Evolutionary conservation across 169 alveolate genomes (phyloP).

Genomic region (Plasmodium relictum): DNA sequence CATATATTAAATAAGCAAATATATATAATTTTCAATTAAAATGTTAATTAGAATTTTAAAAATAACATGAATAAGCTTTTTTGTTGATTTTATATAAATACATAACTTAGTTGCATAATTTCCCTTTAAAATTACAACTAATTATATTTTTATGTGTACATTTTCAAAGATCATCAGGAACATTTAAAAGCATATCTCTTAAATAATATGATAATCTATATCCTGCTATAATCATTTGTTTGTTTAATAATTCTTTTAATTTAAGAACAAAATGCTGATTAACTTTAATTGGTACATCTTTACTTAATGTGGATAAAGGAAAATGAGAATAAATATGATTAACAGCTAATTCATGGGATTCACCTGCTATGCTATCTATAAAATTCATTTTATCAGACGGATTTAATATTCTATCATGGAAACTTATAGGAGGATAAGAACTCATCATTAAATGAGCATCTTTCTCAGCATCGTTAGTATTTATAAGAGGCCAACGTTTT

Average conservation of each 20-base stretch:
- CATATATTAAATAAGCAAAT: too few species aligned
- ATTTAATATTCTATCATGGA: background rate
- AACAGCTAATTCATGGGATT: conserved; percentile 31
- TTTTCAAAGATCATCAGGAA: conserved; percentile 38
- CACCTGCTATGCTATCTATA: conserved; percentile 26
- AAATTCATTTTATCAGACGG: conserved; percentile 29
- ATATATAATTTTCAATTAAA: too few species aligned
- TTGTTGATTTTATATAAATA: too few species aligned
- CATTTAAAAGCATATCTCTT: conserved; percentile 28
- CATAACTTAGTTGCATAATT: too few species aligned
- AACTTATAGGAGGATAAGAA: conserved; percentile 1
- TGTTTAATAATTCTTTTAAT: conserved; percentile 14
- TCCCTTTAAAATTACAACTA: background rate
- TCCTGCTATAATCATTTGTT: conserved; percentile 42
- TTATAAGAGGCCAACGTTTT: conserved; percentile 17
- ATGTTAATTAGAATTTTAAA: too few species aligned
- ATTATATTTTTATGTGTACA: background rate
- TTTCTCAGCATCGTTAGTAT: background rate
- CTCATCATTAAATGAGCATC: conserved; percentile 7
- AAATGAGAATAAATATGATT: conserved; percentile 18
- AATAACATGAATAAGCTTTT: too few species aligned
- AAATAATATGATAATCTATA: conserved; percentile 36
- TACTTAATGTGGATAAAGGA: background rate
- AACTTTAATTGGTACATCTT: background rate
- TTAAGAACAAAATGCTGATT: conserved; percentile 7